phyloP scores from a whole-genome alignment of 306 rosid species.

The Citrullus mucosospermus region DNA sequence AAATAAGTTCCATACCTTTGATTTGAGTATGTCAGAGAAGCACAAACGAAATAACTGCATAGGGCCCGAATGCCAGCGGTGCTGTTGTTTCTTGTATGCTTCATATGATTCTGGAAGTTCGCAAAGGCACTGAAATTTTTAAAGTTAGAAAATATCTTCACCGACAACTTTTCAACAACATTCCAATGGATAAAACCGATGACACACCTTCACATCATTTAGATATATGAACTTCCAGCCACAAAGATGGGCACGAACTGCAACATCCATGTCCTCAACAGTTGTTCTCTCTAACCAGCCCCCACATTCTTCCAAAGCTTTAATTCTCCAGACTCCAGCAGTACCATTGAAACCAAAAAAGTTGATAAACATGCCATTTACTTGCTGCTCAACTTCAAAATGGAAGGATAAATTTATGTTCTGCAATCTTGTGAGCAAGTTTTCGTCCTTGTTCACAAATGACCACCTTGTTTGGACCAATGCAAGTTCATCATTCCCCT shows the following conservation, averaged over 20 bases:
- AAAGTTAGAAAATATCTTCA: conserved; percentile 17
- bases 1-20: conserved; percentile 50
- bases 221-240: conserved; percentile 97
- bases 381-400: conserved; percentile 98
- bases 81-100: conserved; percentile 95
- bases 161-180: conserved; percentile 1
- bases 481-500: conserved; percentile 94
- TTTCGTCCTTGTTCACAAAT: conserved; percentile 96
- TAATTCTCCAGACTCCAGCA: conserved; percentile 96
- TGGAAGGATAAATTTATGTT: conserved; percentile 86
- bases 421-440: conserved; percentile 92
- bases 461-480: conserved; percentile 95
- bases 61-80: conserved; percentile 99
- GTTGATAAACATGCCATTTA: conserved; percentile 74
- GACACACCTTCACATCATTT: conserved; percentile 75
- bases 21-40: conserved; percentile 68
- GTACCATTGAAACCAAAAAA: conserved; percentile 98
- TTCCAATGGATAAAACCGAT: conserved; percentile 3
- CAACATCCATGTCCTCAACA: conserved; percentile 98
- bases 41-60: conserved; percentile 93
- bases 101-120: conserved; percentile 98
- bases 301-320: conserved; percentile 93
- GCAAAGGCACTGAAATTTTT: conserved; percentile 78
- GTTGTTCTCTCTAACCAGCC: conserved; percentile 99
- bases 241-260: conserved; percentile 96